These are phyloP conservation scores for Colletotrichum caudatum DNA, from an alignment of 2,329 filamentous ascomycete genomes.

Conservation along the genomic window DNA sequence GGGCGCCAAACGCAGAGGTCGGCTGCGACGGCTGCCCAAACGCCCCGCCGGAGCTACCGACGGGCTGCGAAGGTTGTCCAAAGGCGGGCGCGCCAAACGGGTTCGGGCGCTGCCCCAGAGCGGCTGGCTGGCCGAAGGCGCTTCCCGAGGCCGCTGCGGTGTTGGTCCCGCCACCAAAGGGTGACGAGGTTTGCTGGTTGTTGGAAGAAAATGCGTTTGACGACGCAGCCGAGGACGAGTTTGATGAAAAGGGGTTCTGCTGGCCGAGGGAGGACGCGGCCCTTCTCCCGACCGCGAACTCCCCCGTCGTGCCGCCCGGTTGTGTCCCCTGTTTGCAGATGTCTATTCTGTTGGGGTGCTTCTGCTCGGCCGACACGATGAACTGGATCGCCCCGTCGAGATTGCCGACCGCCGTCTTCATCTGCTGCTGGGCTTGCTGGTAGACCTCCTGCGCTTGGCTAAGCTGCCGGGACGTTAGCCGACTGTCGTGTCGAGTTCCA, in stretches of 20 bases:
- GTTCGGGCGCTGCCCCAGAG: constrained; percentile 46
- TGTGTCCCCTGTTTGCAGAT: constrained; percentile 63
- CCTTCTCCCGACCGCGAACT: constrained; percentile 58
- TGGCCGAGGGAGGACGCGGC: constrained; percentile 50
- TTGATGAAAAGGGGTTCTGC: constrained; percentile 45
- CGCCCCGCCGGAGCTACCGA: constrained; percentile 20
- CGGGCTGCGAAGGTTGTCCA: constrained; percentile 51
- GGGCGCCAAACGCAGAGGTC: constrained; percentile 51
- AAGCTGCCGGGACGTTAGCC: constrained; percentile 57
- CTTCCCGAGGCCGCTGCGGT: constrained; percentile 42
- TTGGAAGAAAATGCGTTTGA: constrained; percentile 39
- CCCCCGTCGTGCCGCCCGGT: constrained; percentile 58
- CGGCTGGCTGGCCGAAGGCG: constrained; percentile 51
- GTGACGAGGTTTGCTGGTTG: constrained; percentile 36
- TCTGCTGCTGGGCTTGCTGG: constrained; percentile 75
- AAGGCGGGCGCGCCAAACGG: constrained; percentile 52
- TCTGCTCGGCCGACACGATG: constrained; percentile 72
- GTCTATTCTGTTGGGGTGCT: constrained; percentile 81
- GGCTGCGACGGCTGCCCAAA: constrained; percentile 55
- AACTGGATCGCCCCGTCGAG: constrained; percentile 79
- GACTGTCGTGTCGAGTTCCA: not conserved
- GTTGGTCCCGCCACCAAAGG: constrained; percentile 56
- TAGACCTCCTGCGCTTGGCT: constrained; percentile 72
- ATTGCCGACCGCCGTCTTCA: constrained; percentile 76
- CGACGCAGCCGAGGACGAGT: constrained; percentile 46